Evolutionary conservation across 345 rosid genomes (phyloP), one percentile per base, ranked within the genome.

Genomic region (Physaria fendleri): DNA sequence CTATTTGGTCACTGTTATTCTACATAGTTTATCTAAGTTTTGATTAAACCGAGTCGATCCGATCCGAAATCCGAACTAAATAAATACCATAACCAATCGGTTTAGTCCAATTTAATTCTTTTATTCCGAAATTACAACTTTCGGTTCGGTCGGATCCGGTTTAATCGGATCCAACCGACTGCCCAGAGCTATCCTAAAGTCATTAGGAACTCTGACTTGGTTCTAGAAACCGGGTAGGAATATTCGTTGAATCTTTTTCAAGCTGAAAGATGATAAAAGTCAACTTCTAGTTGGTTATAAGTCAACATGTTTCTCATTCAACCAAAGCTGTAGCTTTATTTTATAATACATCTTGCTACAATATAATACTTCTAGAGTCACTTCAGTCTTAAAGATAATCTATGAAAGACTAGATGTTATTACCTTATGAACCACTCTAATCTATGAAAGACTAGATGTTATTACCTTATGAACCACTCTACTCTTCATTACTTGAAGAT

Each of bases 151-250:
- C n/a, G n/a, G n/a, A n/a, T n/a, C n/a, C n/a, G n/a, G n/a, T n/a
- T n/a, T n/a, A n/a, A n/a, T n/a, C n/a, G n/a, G n/a, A n/a, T n/a
- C n/a, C n/a, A n/a, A n/a, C n/a, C n/a, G n/a, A n/a, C n/a, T n/a
- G n/a, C n/a, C n/a, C n/a, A n/a, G n/a, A n/a, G n/a, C n/a, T n/a
- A n/a, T 77, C 97, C 99, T 41, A 93, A 89, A 86, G 94, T 93
- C 34, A 83, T 93, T 59, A 73, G 84, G 66, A 71, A 68, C 64
- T 62, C 86, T 3, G 92, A 84, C 30, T 54, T 90, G 20, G 62
- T 72, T 38, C 72, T 73, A 17, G 87, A 88, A 69, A 60, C 66
- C 45, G 85, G 85, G 83, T 53, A 39, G 12, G 62, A 57, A 50
- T n/a, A 64, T 66, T 66, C 59, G 65, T 72, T 60, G 54, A 63